A percentile compares a stretch with the other conserved stretches of the same genome.
These are phyloP conservation scores for Tephrocybe sp. DNA, from an alignment of 768 basidiomycete genomes.

Conservation along the genomic window DNA sequence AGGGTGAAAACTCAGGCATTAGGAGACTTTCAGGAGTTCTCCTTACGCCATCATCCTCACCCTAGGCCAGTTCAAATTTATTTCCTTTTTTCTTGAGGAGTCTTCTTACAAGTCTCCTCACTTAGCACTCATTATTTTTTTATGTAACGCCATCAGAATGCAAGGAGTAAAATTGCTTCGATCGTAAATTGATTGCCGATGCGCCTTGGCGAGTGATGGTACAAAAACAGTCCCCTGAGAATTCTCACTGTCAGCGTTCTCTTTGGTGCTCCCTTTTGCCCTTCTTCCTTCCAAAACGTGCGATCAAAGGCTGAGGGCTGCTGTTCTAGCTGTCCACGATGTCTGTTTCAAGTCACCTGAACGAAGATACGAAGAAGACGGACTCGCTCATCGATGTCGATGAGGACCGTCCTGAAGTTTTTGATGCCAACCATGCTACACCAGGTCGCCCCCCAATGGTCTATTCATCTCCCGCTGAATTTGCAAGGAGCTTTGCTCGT, in stretches of 20 bases:
- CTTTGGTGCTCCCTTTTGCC: neutral
- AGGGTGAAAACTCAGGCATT: no score
- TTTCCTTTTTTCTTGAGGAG: no score
- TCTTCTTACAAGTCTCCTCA: no score
- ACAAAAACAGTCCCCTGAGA: no score
- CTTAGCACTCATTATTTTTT: no score
- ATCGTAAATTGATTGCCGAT: conserved; percentile 7
- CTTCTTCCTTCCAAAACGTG: neutral
- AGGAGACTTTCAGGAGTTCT: no score
- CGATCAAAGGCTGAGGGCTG: neutral
- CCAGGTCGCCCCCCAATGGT: conserved; percentile 57
- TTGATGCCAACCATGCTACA: conserved; percentile 4
- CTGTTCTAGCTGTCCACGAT: neutral
- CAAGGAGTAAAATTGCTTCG: neutral
- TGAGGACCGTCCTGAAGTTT: conserved; percentile 8
- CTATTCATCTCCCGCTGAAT: conserved; percentile 58
- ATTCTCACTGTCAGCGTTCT: no score
- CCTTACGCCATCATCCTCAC: no score
- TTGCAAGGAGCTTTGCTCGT: conserved; percentile 48
- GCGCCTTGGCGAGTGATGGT: neutral
- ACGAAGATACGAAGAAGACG: conserved; percentile 14
- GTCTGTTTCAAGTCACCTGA: conserved; percentile 6
- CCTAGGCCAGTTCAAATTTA: no score
- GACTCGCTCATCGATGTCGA: conserved; percentile 13
- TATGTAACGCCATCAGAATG: neutral